Base-by-base conservation (phyloP, 2,329 filamentous ascomycete species). In the Colletotrichum simmondsii region DNA sequence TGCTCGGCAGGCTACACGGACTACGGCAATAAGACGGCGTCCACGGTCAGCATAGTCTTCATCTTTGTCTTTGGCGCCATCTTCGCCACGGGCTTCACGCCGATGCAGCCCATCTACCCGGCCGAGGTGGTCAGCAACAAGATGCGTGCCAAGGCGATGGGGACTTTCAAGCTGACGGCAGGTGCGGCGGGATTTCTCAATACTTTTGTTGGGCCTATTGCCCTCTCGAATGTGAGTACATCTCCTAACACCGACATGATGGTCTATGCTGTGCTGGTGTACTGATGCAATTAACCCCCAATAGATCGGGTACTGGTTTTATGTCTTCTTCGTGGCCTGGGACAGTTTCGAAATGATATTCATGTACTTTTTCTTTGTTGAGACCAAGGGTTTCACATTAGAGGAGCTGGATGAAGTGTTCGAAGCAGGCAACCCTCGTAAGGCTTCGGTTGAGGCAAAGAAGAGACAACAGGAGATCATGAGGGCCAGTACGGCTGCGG, bases 391-490 rank as follows among this genome's bases (percentile, higher is more conserved):
- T 12, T 84, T 86, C 6, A 89, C 87, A 19, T 85, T 90, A 5
- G 87, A 90, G 76, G 87, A 90, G 76, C 82, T 90, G 59, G 87
- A 87, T 62, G 85, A 86, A 77, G 87, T 89, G 75, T 89, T 90
- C 79, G 81, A 82, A 74, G 81, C 81, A 14, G 78, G 80, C 42
- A 80, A 78, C 7, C 81, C 6, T 74, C 81, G n/a, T 77, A 82
- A 66, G 77, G 81, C 65, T 22, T 82, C 24, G 75, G 80, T 46
- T 77, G 78, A 83, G 61, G 80, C 82, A 4, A 76, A 80, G 8
- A 82, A 84, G 37, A 81, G 81, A 14, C 79, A 81, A 3, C 80
- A 81, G 52, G 78, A 75, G 3, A 78, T 78, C 32, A 35, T 79
- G 57, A 71, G 68, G 26, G 26, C 54, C 28, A 56, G 62, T 6